A percentile compares a stretch with the other conserved stretches of the same genome.
Conservation (phyloP, 1,139 yeast genomes). For the Debaryomycetaceae sp. region DNA sequence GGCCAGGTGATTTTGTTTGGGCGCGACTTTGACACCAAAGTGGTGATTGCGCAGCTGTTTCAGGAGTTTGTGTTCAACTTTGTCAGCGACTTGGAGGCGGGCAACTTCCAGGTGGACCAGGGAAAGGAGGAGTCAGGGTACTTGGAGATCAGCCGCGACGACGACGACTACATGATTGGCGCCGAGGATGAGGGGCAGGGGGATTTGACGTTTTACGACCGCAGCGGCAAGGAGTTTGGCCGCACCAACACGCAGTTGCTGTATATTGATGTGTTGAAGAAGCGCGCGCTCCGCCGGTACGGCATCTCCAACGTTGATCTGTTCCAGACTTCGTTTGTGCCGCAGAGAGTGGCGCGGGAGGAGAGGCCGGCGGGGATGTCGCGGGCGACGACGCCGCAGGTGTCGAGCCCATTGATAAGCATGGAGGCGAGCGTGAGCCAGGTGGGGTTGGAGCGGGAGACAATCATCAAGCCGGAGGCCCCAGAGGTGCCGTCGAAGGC, state of each 20-base stretch:
- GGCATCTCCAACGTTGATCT: constrained; percentile 33
- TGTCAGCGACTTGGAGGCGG: constrained; percentile 50
- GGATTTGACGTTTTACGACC: constrained; percentile 34
- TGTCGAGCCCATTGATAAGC: constrained; percentile 26
- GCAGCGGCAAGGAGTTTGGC: constrained; percentile 31
- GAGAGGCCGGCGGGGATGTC: constrained; percentile 6
- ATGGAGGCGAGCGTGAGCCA: constrained; percentile 24
- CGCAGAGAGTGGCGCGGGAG: constrained; percentile 25
- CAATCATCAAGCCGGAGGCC: constrained; percentile 12
- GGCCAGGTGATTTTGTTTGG: constrained; percentile 65
- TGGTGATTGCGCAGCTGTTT: constrained; percentile 54
- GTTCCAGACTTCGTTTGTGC: constrained; percentile 37
- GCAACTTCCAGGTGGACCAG: constrained; percentile 49
- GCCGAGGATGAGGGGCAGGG: constrained; percentile 48
- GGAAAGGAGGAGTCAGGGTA: constrained; percentile 28
- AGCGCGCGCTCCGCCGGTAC: constrained; percentile 42
- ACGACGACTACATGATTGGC: constrained; percentile 46
- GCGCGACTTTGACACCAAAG: constrained; percentile 59
- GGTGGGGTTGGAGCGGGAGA: constrained; percentile 39
- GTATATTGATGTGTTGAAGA: constrained; percentile 51
- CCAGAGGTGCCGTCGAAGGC: constrained; percentile 8
- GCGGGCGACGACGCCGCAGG: constrained; percentile 11
- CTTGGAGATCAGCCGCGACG: constrained; percentile 32
- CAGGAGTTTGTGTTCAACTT: constrained; percentile 49
- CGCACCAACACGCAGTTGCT: constrained; percentile 34